These are phyloP conservation scores for Rhodosporidiobolus odoratus DNA, from an alignment of 768 basidiomycete species.

Conservation along the genomic window DNA sequence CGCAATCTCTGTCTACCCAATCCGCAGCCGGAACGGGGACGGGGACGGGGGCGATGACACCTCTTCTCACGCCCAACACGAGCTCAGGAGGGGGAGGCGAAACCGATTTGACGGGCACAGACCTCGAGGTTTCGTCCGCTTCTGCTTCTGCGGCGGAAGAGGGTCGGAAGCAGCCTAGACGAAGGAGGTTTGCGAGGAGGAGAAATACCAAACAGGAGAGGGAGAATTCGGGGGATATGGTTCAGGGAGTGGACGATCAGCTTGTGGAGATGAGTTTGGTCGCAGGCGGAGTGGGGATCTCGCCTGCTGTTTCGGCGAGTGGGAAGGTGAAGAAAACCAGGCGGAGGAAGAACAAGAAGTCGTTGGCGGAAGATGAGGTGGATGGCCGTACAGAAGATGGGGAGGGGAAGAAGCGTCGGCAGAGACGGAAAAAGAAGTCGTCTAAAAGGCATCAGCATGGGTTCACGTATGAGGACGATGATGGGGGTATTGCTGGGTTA, in stretches of 20 bases:
- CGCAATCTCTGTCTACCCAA: slow-evolving; percentile 41
- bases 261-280: slow-evolving; percentile 25
- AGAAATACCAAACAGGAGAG: not conserved
- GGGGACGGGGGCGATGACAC: no score
- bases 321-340: slow-evolving; percentile 35
- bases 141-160: slow-evolving; percentile 16
- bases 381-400: not conserved
- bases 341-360: not conserved
- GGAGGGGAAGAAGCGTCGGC: slow-evolving; percentile 44
- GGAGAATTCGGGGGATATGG: slow-evolving; percentile 7
- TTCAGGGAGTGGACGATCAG: slow-evolving; percentile 16
- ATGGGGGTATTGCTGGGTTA: slow-evolving; percentile 78
- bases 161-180: not conserved
- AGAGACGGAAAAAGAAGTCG: slow-evolving; percentile 44
- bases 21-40: slow-evolving; percentile 37
- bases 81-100: no score
- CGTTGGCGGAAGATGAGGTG: not conserved
- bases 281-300: not conserved
- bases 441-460: slow-evolving; percentile 3
- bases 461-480: slow-evolving; percentile 46
- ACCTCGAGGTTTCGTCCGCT: not conserved
- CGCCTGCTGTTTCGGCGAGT: slow-evolving; percentile 23
- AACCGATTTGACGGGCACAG: no score
- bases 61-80: not conserved
- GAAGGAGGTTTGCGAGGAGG: slow-evolving; percentile 5